phyloP scores from a whole-genome alignment of 2,329 filamentous ascomycete genomes.

The Colletotrichum spinosum region DNA sequence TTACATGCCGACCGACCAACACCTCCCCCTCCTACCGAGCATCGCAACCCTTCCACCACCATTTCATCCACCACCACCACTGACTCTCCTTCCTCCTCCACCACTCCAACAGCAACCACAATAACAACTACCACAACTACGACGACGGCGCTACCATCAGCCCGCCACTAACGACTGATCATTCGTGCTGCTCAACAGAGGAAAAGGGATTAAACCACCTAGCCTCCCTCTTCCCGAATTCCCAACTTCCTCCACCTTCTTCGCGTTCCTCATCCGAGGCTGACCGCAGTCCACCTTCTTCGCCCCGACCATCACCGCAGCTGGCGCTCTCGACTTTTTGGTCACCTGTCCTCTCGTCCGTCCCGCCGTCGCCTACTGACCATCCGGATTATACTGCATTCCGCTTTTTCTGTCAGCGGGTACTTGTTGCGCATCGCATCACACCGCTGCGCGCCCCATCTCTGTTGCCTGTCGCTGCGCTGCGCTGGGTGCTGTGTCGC shows the following conservation, averaged over 20 bases:
- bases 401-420: constrained; percentile 8
- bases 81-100: not conserved
- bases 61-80: not conserved
- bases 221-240: not conserved
- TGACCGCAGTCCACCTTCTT: not conserved
- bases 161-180: too few species aligned
- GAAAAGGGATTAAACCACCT: not conserved
- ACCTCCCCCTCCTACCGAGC: constrained; percentile 1
- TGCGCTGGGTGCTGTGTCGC: constrained; percentile 9
- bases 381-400: constrained; percentile 21
- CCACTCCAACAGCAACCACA: not conserved
- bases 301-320: constrained; percentile 11
- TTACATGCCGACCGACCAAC: constrained; percentile 23
- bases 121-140: constrained; percentile 5
- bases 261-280: not conserved
- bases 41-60: not conserved
- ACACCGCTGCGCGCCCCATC: constrained; percentile 9
- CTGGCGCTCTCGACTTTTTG: not conserved
- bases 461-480: constrained; percentile 1
- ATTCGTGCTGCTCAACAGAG: not conserved
- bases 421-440: constrained; percentile 1
- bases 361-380: constrained; percentile 2
- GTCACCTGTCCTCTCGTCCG: constrained; percentile 8
- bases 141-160: too few species aligned
- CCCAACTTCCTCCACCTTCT: not conserved